Evolutionary conservation across 1,284 basidiomycete species (phyloP), one percentile per base, ranked within the genome.

Genomic region (Tilletiopsis washingtonensis): DNA sequence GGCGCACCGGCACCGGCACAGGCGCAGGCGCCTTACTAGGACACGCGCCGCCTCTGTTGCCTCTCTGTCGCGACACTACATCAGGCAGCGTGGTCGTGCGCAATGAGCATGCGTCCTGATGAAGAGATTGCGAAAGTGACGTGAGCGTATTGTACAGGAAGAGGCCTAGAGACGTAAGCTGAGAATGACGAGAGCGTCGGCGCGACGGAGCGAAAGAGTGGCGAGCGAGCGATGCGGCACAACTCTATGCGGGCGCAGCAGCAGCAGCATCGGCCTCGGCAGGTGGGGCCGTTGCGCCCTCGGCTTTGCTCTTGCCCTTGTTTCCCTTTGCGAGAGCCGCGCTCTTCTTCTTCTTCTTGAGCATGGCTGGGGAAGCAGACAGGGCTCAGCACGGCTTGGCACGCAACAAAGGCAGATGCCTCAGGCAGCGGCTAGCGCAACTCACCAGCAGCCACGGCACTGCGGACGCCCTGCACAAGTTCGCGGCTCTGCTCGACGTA

Each of bases 401-500:
- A n/a, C n/a, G n/a, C n/a, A n/a, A n/a, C n/a, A n/a, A n/a, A n/a
- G n/a, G n/a, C n/a, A n/a, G n/a, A n/a, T n/a, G n/a, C n/a, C n/a
- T n/a, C n/a, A n/a, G n/a, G n/a, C n/a, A n/a, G n/a, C n/a, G n/a
- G n/a, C n/a, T n/a, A n/a, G n/a, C n/a, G 17, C 12, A 11, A 34
- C 32, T 34, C 32, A 34, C 32, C 32, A 41, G 81, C 80, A 43
- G 84, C 80, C 4, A 98, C 93, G 0, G 93, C 93, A 57, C 79
- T 88, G 76, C 88, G 86, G 21, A 97, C 93, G 61, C 81, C 84
- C 58, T 94, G 91, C 9, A 91, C 88, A 40, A 97, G 83, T 69
- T 96, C 91, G 68, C 82, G 79, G 67, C 85, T 91, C 76, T 96
- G 85, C 68, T 96, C 91, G 32, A 98, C 73, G 68, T 86, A 97